These are phyloP conservation scores for Trichosporon sp. DNA, from an alignment of 1,284 basidiomycete species.

Conservation along the genomic window DNA sequence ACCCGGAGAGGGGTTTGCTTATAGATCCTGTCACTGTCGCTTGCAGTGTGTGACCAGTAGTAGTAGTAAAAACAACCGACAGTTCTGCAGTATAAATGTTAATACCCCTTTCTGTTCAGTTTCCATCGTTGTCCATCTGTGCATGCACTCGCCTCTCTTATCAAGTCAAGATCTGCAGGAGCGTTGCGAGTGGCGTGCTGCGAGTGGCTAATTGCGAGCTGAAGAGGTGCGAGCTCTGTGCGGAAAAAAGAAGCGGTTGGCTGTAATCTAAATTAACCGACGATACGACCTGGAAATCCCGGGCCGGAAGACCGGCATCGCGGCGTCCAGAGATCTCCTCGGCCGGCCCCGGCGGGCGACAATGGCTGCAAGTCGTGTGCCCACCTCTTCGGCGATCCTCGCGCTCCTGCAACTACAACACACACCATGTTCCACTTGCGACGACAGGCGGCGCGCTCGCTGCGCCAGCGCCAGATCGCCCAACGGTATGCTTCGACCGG, in stretches of 20 bases:
- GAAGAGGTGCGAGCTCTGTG: neutral
- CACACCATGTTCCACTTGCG: slow-evolving; percentile 15
- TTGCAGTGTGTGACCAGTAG: neutral
- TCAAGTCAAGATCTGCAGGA: neutral
- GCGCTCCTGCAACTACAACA: neutral
- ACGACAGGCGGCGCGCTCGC: slow-evolving; percentile 3
- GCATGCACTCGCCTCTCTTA: neutral
- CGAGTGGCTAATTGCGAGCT: neutral
- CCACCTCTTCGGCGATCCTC: neutral
- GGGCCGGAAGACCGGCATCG: neutral
- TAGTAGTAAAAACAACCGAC: slow-evolving; percentile 8
- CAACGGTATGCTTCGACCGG: neutral
- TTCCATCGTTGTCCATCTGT: neutral
- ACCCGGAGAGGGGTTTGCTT: slow-evolving; percentile 4
- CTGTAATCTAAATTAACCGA: neutral
- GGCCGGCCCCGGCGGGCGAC: neutral
- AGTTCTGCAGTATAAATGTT: slow-evolving; percentile 1
- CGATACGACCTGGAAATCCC: slow-evolving; percentile 1
- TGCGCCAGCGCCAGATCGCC: neutral
- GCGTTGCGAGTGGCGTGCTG: neutral
- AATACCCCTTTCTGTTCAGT: slow-evolving; percentile 1
- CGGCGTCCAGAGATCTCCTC: neutral
- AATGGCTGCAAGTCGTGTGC: neutral
- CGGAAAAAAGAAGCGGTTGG: neutral
- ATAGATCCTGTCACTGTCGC: neutral